Evolutionary conservation across 1,284 basidiomycete genomes (phyloP).

Genomic region (Ceratobasidium sp.): DNA sequence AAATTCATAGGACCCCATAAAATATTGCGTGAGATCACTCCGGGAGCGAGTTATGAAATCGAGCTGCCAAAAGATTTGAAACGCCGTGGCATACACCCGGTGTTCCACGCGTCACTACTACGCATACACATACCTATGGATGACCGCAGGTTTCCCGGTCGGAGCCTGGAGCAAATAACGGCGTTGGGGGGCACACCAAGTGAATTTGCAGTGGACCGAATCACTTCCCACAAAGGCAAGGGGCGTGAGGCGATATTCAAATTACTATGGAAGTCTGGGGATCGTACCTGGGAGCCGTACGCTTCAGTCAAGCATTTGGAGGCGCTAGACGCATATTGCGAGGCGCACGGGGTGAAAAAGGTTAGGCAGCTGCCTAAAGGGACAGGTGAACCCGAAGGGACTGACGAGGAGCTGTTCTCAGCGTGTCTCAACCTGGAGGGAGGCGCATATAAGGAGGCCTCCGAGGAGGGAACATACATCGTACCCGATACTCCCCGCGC

Average conservation of each 20-base stretch:
- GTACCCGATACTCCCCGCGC: no score
- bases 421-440: neutral
- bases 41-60: conserved; percentile 50
- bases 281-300: conserved; percentile 20
- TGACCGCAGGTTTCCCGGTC: conserved; percentile 30
- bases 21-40: conserved; percentile 47
- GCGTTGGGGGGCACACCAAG: neutral
- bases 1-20: conserved; percentile 54
- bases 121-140: conserved; percentile 38
- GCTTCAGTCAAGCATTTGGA: neutral
- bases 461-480: no score
- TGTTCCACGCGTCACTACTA: conserved; percentile 47
- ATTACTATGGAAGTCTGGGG: conserved; percentile 14
- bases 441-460: neutral
- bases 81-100: conserved; percentile 48
- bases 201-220: conserved; percentile 42
- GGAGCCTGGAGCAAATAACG: neutral
- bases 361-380: neutral
- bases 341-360: neutral
- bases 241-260: conserved; percentile 1
- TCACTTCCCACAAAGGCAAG: conserved; percentile 52
- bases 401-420: neutral
- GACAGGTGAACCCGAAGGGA: neutral
- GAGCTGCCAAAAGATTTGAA: conserved; percentile 51
- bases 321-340: conserved; percentile 4